Base-by-base conservation (phyloP, 164 flowering plant species). In the Malania oleifera region DNA sequence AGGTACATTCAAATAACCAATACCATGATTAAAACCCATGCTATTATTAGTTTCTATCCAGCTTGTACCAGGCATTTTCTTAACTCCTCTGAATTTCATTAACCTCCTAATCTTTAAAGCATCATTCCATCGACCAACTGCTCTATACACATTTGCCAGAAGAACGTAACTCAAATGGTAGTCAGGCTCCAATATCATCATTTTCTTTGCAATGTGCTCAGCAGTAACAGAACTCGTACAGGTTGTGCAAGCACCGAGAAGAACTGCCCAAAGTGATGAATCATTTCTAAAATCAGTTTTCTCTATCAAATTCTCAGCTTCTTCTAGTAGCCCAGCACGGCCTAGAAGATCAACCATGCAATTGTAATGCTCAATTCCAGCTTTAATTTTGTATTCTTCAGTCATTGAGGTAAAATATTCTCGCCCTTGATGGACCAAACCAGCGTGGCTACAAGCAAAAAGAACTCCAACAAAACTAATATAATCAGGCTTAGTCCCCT, bases 301-400 rank as follows among this genome's bases (percentile, higher is more conserved):
- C 68, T 50, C 60, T 47, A 91, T 61, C 77, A 91, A 75, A 51
- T 44, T 35, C 63, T 91, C 96, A 57, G 96, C 96, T 73, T 89
- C 98, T 72, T 89, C 91, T 7, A 89, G 54, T 40, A 83, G 62
- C 20, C 95, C 95, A 18, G 95, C 92, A 34, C 96, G 83, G 29
- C 96, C 91, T 23, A 89, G 71, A 47, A 91, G 89, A 75, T 85
- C 92, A 52, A 87, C 87, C 95, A 89, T 85, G 77, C 96, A 91
- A 72, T 70, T 85, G 55, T 71, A 80, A 63, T 87, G 93, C 69
- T 89, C 89, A 7, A 74, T 52, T 52, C 82, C 86, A 35, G 91
- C 63, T 69, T 70, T 72, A 35, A 89, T 77, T 26, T 77, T 75
- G 64, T 80, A 82, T 14, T 71, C 66, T 39, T 69, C 66, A 4